Percentiles rank a stretch among this genome's conserved stretches.
These are phyloP conservation scores for Teunomyces atbi DNA, from an alignment of 805 yeast genomes.

Conservation along the genomic window DNA sequence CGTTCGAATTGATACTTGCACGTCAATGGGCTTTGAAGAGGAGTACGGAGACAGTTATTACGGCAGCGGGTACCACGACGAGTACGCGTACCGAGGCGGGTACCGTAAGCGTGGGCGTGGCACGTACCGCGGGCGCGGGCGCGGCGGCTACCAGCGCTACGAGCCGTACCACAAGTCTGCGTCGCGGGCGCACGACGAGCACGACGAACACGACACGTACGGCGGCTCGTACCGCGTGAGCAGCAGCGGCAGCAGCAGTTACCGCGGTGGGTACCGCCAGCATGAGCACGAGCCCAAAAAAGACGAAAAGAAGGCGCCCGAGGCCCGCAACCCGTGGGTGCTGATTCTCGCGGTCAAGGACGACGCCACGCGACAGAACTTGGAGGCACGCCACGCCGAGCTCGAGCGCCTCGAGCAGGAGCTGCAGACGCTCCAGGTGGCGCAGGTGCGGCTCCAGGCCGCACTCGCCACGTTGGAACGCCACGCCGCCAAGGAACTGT, in stretches of 20 bases:
- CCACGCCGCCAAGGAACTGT: constrained; percentile 30
- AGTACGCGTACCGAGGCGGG: constrained; percentile 4
- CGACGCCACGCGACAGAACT: constrained; percentile 19
- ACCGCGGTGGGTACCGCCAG: neutral
- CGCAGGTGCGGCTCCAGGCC: constrained; percentile 19
- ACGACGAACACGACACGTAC: neutral
- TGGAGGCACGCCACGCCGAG: constrained; percentile 27
- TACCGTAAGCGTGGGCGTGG: constrained; percentile 17
- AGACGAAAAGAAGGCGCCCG: constrained; percentile 2
- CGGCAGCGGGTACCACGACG: constrained; percentile 4
- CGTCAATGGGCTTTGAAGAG: neutral
- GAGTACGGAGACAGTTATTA: constrained; percentile 9
- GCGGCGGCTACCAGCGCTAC: constrained; percentile 10
- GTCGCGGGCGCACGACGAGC: neutral
- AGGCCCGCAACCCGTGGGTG: constrained; percentile 33
- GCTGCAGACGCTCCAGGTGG: constrained; percentile 25
- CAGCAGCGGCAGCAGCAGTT: neutral
- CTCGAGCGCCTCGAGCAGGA: constrained; percentile 22
- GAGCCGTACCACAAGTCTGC: constrained; percentile 2
- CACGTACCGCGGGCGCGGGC: constrained; percentile 10
- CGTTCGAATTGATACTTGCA: neutral
- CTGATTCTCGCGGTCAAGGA: constrained; percentile 27
- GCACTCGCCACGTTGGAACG: constrained; percentile 17
- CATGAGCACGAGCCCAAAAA: neutral
- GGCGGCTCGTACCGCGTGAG: neutral